phyloP scores from a whole-genome alignment of 129 eudicot species.

The Arctium minus region DNA sequence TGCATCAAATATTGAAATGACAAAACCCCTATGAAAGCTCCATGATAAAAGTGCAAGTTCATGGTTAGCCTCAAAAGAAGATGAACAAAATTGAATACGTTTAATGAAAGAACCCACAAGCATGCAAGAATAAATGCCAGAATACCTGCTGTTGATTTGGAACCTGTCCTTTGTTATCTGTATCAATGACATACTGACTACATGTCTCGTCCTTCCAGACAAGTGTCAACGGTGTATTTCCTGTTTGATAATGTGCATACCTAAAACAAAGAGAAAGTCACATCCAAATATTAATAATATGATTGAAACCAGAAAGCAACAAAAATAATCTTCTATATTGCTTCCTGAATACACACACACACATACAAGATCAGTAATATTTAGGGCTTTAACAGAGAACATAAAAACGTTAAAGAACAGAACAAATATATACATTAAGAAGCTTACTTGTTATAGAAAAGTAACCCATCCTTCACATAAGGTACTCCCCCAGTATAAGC shows the following conservation, averaged over 20 bases:
- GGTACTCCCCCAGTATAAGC: conserved; percentile 82
- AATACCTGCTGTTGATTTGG: conserved; percentile 84
- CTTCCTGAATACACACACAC: not conserved
- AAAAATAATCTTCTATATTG: not conserved
- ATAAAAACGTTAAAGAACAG: not conserved
- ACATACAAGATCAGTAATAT: not conserved
- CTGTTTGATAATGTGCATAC: conserved; percentile 89
- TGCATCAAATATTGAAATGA: not conserved
- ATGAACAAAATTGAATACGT: not conserved
- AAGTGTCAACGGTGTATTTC: conserved; percentile 79
- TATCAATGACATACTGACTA: conserved; percentile 90
- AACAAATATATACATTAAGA: not conserved
- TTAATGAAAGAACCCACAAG: conserved; percentile 3
- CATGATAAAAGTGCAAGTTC: not conserved
- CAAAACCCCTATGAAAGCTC: not conserved
- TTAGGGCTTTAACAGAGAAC: not conserved
- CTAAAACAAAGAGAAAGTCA: conserved; percentile 28
- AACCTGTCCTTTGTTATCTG: conserved; percentile 75
- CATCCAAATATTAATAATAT: not conserved
- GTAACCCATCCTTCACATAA: conserved; percentile 79
- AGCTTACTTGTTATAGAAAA: conserved; percentile 87
- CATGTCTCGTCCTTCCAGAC: conserved; percentile 96
- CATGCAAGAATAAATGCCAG: not conserved
- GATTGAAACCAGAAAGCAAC: not conserved
- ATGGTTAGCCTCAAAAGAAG: conserved; percentile 5